phyloP scores from a whole-genome alignment of 2,329 filamentous ascomycete species.

The Chrysoporthe cubensis region DNA sequence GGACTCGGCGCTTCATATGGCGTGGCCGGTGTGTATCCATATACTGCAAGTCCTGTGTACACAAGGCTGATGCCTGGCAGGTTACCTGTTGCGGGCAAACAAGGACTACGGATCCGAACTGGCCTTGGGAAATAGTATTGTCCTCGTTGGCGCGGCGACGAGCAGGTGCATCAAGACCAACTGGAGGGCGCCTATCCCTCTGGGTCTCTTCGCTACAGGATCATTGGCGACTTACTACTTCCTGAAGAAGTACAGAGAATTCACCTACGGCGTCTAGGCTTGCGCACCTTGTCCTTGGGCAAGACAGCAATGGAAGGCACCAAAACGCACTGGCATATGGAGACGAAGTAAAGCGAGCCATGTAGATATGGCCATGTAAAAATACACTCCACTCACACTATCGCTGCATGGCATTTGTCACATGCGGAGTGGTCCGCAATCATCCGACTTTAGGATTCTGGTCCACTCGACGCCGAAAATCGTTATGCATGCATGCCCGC shows the following conservation, averaged over 20 bases:
- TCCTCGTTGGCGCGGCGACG: conserved; percentile 43
- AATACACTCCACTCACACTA: background rate
- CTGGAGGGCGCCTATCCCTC: conserved; percentile 41
- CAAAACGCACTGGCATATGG: background rate
- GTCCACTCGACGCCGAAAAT: background rate
- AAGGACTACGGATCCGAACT: conserved; percentile 48
- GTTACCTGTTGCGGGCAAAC: conserved; percentile 47
- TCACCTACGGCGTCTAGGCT: conserved; percentile 43
- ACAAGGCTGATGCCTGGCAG: conserved; percentile 30
- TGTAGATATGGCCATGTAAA: background rate
- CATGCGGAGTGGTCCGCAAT: background rate
- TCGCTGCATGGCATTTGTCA: background rate
- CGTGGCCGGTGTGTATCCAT: conserved; percentile 33
- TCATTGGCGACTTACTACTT: conserved; percentile 46
- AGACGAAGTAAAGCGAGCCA: background rate
- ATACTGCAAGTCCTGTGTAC: background rate
- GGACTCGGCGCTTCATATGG: conserved; percentile 40
- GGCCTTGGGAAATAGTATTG: conserved; percentile 45
- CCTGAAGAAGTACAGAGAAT: conserved; percentile 47
- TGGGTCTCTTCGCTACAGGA: conserved; percentile 40
- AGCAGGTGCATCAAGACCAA: conserved; percentile 45
- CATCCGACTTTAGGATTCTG: no score
- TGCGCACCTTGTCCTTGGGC: background rate
- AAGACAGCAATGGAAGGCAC: background rate
- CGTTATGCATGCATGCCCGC: no score